Base-by-base conservation (phyloP, 2,329 filamentous ascomycete species). In the Hypoxylon rubiginosum region DNA sequence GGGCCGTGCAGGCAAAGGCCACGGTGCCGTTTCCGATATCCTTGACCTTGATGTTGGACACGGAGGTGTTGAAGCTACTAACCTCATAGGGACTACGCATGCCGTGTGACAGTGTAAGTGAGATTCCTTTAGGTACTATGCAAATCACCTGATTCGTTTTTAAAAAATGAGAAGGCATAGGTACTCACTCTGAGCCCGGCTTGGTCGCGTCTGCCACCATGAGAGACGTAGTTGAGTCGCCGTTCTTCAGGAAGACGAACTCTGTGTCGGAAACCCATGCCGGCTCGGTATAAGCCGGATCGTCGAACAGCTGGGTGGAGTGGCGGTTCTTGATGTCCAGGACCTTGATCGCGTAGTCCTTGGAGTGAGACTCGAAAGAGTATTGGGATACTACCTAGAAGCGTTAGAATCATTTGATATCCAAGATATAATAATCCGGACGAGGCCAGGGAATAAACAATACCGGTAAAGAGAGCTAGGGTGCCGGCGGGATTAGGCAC, bases 361-460 rank as follows among this genome's bases (percentile, higher is more conserved):
- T 91, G 50, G 84, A 84, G 76, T 97, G 93, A 0, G 87, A 85
- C 41, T 91, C 84, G 78, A 97, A 97, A 4, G 89, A 94, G 78
- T 97, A 97, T 1, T 90, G 88, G 0, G 91, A 92, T 15, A 89
- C 83, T 90, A 76, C 9, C n/a, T 9, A 21, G 15, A 21, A 15
- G 26, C 17, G 60, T 68, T 32, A 82, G 73, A n/a, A n/a, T n/a
- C n/a, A n/a, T n/a, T n/a, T n/a, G n/a, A n/a, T n/a, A n/a, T 67
- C 77, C 26, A 11, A 10, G 4, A 36, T 19, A 17, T 36, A 41
- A 11, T 43, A 48, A 49, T 32, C 11, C 34, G 4, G 32, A 28
- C 32, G 50, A 24, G 19, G 43, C 41, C 41, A 15, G 10, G 24
- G 43, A 10, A 45, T 26, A 19, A 71, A 79, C n/a, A n/a, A 71